phyloP scores from a whole-genome alignment of 805 yeast species.

The Lachancea cidri region DNA sequence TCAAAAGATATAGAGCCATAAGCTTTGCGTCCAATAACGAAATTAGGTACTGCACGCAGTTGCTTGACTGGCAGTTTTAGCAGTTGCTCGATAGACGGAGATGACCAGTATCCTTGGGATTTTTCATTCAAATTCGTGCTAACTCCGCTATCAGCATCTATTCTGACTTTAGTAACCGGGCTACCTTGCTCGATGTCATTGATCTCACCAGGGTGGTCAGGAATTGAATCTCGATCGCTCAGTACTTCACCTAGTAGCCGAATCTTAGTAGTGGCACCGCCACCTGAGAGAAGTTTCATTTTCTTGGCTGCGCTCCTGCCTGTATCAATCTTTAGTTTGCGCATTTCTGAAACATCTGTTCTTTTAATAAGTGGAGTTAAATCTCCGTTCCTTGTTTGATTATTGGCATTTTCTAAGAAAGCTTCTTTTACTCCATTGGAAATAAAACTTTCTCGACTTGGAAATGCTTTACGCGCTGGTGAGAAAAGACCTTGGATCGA shows the following conservation, averaged over 20 bases:
- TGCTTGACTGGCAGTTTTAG: constrained; percentile 40
- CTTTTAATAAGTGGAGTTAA: constrained; percentile 5
- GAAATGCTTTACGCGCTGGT: constrained; percentile 21
- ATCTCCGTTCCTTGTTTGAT: background rate
- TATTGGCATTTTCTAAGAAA: background rate
- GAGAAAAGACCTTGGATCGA: constrained; percentile 37
- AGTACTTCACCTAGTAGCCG: constrained; percentile 8
- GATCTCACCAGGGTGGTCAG: background rate
- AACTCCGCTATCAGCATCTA: background rate
- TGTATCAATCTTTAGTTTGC: constrained; percentile 38
- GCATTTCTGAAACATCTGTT: constrained; percentile 26
- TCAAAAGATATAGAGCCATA: constrained; percentile 64
- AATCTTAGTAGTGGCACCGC: constrained; percentile 17
- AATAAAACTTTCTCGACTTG: constrained; percentile 4
- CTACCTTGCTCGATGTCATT: background rate
- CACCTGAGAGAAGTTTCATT: constrained; percentile 33
- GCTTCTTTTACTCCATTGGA: background rate
- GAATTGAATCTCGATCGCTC: background rate
- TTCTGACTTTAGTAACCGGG: background rate
- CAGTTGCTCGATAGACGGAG: constrained; percentile 55
- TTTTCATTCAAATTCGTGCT: background rate
- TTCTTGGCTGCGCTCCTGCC: constrained; percentile 41
- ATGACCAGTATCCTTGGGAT: constrained; percentile 58
- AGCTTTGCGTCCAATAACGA: constrained; percentile 63
- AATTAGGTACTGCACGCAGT: constrained; percentile 52